A percentile compares a stretch with the other conserved stretches of the same genome.
phyloP scores from a whole-genome alignment of 345 rosid species.

The Turnera subulata region DNA sequence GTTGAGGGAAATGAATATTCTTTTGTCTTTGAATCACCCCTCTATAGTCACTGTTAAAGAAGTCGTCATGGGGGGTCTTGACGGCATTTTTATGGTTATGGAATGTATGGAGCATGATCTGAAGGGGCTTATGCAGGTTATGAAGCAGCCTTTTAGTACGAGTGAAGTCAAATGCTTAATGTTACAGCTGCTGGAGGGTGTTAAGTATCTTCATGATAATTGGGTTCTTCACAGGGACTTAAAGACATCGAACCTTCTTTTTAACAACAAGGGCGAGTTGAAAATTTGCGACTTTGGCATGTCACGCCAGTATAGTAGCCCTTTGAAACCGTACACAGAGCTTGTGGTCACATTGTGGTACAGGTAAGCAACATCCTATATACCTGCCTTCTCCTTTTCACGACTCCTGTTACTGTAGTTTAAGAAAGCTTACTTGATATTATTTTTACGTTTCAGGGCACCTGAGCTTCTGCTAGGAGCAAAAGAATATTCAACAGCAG shows the following conservation, averaged over 20 bases:
- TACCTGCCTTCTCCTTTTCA: neutral
- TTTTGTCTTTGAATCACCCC: constrained; percentile 65
- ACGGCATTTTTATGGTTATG: constrained; percentile 84
- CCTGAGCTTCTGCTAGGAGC: constrained; percentile 6
- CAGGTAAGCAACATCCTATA: constrained; percentile 43
- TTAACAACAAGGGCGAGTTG: constrained; percentile 71
- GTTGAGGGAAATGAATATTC: constrained; percentile 84
- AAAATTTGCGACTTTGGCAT: constrained; percentile 86
- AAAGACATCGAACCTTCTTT: constrained; percentile 82
- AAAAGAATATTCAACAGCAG: constrained; percentile 7
- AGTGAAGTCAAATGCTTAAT: constrained; percentile 90
- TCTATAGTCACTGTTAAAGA: constrained; percentile 74
- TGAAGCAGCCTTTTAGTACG: constrained; percentile 71
- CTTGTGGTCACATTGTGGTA: constrained; percentile 80
- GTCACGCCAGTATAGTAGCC: constrained; percentile 84
- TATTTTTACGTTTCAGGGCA: neutral
- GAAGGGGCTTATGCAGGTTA: constrained; percentile 57
- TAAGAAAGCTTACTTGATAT: too few relatives aligned
- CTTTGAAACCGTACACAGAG: constrained; percentile 74
- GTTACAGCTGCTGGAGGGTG: constrained; percentile 79
- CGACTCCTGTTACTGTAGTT: too few relatives aligned
- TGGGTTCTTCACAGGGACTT: constrained; percentile 93
- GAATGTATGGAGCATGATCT: constrained; percentile 89
- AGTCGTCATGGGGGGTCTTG: constrained; percentile 64
- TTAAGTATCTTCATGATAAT: constrained; percentile 78